Base-by-base conservation (phyloP, 495 filamentous ascomycete genomes). In the Cercophora sp. region DNA sequence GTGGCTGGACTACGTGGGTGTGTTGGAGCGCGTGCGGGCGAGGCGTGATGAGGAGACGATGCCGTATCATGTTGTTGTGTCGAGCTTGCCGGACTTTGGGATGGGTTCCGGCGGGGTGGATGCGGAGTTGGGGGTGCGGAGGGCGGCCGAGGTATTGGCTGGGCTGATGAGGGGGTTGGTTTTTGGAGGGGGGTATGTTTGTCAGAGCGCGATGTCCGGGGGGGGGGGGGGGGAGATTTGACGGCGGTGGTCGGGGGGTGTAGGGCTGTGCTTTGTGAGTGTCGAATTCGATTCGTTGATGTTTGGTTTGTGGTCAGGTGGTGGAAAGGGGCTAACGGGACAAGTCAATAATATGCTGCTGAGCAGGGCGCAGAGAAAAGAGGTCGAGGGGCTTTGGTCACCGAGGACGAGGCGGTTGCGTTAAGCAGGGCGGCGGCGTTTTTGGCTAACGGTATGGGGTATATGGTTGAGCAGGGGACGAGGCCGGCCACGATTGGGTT, bases 161-260 rank as follows among this genome's bases (percentile, higher is more conserved):
- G 61, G 74, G 31, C 57, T 88, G 4, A 86, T 87, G 82, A 64
- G 67, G 13, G 67, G 69, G 16, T 63, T 86, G 2, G 84, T 83
- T 0, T 84, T 87, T 47, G n/a, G n/a, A n/a, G 66, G 24, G 8
- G 50, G 79, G 1, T 88, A 88, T 60, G 64, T 87, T 22, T 77
- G 74, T 0, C 81, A 86, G 55, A 85, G n/a, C n/a, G 86, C 1
- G 86, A 85, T 13, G 85, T 88, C 56, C 73, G 87, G 39, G 86
- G 85, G 3, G 75, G 74, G 54, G 59, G 66, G 5, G 45, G 87
- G 18, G 70, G 74, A 0, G 60, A 76, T 16, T 43, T 69, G 0
- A 39, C 86, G 48, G 70, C 65, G 1, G 57, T 31, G 0, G 37
- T 48, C n/a, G 55, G 66, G 3, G 60, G 56, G 16, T 77, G 74